These are phyloP conservation scores for Sclerotinia borealis DNA, from an alignment of 2,329 filamentous ascomycete genomes.

Conservation along the genomic window DNA sequence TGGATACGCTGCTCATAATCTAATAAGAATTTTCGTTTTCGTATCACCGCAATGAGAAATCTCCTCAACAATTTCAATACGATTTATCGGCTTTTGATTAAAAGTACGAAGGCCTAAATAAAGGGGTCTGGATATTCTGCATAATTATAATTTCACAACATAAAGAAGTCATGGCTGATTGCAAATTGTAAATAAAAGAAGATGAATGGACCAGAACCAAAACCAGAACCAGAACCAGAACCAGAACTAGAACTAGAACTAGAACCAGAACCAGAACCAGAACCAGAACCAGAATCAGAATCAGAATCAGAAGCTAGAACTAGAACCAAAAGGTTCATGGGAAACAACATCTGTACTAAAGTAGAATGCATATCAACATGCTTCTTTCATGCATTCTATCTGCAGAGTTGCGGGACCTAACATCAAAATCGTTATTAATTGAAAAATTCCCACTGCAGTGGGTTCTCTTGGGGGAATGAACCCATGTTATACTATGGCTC, in stretches of 20 bases:
- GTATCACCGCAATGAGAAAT: not conserved
- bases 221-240: too few species aligned
- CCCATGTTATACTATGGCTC: not conserved
- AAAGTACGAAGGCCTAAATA: not conserved
- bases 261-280: not conserved
- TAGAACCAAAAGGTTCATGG: not conserved
- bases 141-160: not conserved
- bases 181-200: not conserved
- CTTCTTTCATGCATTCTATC: not conserved
- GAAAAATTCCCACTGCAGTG: not conserved
- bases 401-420: not conserved
- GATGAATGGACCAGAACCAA: not conserved
- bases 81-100: not conserved
- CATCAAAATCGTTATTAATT: not conserved
- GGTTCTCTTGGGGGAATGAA: not conserved
- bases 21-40: constrained; percentile 3
- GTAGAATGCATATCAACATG: constrained; percentile 1
- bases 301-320: too few species aligned
- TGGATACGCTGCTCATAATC: constrained; percentile 8
- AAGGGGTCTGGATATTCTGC: not conserved
- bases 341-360: not conserved
- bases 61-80: not conserved
- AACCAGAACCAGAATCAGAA: too few species aligned
- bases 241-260: too few species aligned
- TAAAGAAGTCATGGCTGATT: not conserved